phyloP scores from a whole-genome alignment of 202 grass and related monocot genomes.

The Zizania palustris region DNA sequence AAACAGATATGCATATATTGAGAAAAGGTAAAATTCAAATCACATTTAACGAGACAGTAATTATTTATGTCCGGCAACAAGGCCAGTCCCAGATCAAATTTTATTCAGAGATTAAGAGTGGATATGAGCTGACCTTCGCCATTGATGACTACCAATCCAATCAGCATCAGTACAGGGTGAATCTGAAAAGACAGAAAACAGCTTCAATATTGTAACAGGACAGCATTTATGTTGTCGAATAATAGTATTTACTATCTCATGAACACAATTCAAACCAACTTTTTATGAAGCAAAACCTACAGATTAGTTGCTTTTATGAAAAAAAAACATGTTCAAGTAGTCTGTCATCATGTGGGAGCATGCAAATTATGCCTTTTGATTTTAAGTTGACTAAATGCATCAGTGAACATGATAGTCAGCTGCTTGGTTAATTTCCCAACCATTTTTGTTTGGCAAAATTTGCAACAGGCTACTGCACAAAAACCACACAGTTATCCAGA shows the following conservation, averaged over 20 bases:
- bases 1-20: not conserved
- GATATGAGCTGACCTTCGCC: conserved; percentile 56
- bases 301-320: no score
- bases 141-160: conserved; percentile 84
- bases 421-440: no score
- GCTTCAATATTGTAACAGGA: conserved; percentile 15
- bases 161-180: conserved; percentile 92
- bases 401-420: no score
- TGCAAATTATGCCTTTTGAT: no score
- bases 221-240: not conserved
- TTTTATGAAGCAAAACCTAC: no score
- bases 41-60: conserved; percentile 2
- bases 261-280: not conserved
- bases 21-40: not conserved
- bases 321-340: no score
- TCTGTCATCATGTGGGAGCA: no score
- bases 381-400: no score
- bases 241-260: conserved; percentile 2
- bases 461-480: not conserved
- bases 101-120: not conserved
- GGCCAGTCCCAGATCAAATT: conserved; percentile 2
- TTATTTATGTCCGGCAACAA: conserved; percentile 17
- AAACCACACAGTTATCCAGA: not conserved
- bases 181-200: conserved; percentile 57
- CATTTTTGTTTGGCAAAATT: no score